A percentile compares a stretch with the other conserved stretches of the same genome.
Evolutionary conservation across 2,329 filamentous ascomycete genomes (phyloP).

Genomic region (Bipolaris gigantea): DNA sequence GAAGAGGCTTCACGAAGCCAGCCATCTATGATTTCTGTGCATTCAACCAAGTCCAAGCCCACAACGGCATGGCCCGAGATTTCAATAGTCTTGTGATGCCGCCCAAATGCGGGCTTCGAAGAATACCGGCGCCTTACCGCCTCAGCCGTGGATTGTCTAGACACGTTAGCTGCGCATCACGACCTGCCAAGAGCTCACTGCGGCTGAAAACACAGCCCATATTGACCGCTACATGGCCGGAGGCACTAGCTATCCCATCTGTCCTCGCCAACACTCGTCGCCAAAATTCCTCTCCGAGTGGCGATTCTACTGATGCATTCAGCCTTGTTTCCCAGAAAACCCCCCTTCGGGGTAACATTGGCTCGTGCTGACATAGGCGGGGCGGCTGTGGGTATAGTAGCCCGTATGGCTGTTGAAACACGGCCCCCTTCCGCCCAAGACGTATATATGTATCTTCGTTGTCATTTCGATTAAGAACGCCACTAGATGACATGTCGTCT

Average conservation of each 20-base stretch:
- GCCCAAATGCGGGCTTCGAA: neutral
- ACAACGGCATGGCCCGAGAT: neutral
- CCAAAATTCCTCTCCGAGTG: neutral
- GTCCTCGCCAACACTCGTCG: too few relatives aligned
- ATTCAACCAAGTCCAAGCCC: neutral
- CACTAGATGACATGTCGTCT: slow-evolving; percentile 6
- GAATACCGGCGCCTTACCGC: neutral
- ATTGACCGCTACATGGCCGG: neutral
- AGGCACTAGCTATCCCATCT: neutral
- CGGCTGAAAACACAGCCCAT: slow-evolving; percentile 7
- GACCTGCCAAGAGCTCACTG: slow-evolving; percentile 2
- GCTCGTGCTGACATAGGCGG: slow-evolving; percentile 6
- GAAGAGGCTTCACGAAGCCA: neutral
- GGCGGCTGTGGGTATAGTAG: neutral
- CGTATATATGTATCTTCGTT: neutral
- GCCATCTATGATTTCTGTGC: too few relatives aligned
- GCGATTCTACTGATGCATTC: neutral
- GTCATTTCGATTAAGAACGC: slow-evolving; percentile 12
- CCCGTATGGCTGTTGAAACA: slow-evolving; percentile 3
- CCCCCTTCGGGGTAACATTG: slow-evolving; percentile 3
- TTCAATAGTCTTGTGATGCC: neutral
- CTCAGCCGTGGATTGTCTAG: neutral
- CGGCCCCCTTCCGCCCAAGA: slow-evolving; percentile 6
- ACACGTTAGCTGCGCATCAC: neutral
- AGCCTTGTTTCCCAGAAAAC: neutral